phyloP scores from a whole-genome alignment of 2,329 filamentous ascomycete species.

The Tolypocladium sp. region DNA sequence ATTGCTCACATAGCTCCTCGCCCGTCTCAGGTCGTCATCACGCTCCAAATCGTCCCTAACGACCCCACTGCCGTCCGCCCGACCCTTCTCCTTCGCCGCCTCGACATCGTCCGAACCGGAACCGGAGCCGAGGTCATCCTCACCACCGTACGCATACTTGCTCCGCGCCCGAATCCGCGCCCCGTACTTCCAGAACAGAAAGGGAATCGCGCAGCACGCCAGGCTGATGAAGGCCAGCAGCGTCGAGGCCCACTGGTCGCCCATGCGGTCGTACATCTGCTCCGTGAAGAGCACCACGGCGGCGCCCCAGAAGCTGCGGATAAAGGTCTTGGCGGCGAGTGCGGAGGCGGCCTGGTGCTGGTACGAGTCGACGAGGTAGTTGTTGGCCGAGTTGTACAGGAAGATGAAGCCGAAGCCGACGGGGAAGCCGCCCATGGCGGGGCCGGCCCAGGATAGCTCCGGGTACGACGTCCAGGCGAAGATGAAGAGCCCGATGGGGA shows the following conservation, averaged over 20 bases:
- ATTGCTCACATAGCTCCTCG: constrained; percentile 37
- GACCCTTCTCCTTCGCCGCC: constrained; percentile 17
- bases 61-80: constrained; percentile 11
- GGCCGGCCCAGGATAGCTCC: constrained; percentile 59
- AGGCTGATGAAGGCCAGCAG: constrained; percentile 67
- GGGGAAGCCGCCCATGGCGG: constrained; percentile 59
- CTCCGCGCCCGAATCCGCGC: constrained; percentile 59
- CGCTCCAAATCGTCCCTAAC: constrained; percentile 19
- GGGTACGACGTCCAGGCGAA: constrained; percentile 57
- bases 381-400: constrained; percentile 71
- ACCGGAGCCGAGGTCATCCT: constrained; percentile 31
- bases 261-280: constrained; percentile 69
- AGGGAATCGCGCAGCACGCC: constrained; percentile 75
- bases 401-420: constrained; percentile 79
- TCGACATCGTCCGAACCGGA: constrained; percentile 24
- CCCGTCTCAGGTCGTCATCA: constrained; percentile 31
- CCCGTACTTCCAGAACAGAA: constrained; percentile 71
- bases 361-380: constrained; percentile 59
- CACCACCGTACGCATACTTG: constrained; percentile 64
- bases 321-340: constrained; percentile 71
- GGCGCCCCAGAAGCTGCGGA: constrained; percentile 75
- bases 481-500: constrained; percentile 48
- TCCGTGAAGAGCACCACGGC: constrained; percentile 68
- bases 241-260: constrained; percentile 66
- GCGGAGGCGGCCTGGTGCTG: constrained; percentile 70